Conservation (phyloP, 495 filamentous ascomycete genomes). For the Tuber umbilicatum region DNA sequence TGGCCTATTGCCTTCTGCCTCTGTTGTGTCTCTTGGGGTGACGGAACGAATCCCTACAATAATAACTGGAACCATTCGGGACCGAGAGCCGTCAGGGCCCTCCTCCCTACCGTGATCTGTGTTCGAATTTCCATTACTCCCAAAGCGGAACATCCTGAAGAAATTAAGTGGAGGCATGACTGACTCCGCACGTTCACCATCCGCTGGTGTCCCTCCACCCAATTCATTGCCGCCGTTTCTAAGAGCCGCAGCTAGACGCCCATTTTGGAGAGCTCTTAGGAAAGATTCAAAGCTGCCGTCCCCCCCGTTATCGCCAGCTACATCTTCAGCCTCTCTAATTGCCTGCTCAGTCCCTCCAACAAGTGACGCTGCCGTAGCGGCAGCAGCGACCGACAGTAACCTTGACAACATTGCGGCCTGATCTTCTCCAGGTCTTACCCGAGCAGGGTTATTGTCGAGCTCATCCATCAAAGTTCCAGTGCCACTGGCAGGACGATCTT, state of each 20-base stretch:
- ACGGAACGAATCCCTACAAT: slow-evolving; percentile 68
- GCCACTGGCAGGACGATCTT: slow-evolving; percentile 20
- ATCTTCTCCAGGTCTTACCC: slow-evolving; percentile 52
- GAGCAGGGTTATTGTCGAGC: slow-evolving; percentile 50
- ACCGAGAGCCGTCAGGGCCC: slow-evolving; percentile 49
- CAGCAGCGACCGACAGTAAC: slow-evolving; percentile 55
- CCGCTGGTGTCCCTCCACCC: slow-evolving; percentile 36
- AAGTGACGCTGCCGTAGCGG: slow-evolving; percentile 56
- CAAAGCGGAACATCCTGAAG: slow-evolving; percentile 57
- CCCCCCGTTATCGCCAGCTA: slow-evolving; percentile 52
- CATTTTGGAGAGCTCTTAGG: slow-evolving; percentile 53
- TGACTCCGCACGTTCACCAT: slow-evolving; percentile 39
- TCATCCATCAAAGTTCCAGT: slow-evolving; percentile 42
- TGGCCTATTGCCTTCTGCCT: slow-evolving; percentile 47
- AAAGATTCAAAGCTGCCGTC: slow-evolving; percentile 56
- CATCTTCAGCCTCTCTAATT: slow-evolving; percentile 54
- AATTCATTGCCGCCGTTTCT: slow-evolving; percentile 44
- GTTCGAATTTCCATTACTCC: slow-evolving; percentile 47
- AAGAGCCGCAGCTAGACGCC: slow-evolving; percentile 46
- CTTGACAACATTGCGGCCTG: slow-evolving; percentile 53
- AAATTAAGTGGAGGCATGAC: slow-evolving; percentile 53
- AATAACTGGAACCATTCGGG: slow-evolving; percentile 42
- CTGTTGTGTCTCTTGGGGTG: slow-evolving; percentile 49
- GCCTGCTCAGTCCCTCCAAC: slow-evolving; percentile 53
- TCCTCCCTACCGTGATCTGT: slow-evolving; percentile 47